Evolutionary conservation across 495 filamentous ascomycete species (phyloP).

Genomic region (Talaromyces nanjingensis): DNA sequence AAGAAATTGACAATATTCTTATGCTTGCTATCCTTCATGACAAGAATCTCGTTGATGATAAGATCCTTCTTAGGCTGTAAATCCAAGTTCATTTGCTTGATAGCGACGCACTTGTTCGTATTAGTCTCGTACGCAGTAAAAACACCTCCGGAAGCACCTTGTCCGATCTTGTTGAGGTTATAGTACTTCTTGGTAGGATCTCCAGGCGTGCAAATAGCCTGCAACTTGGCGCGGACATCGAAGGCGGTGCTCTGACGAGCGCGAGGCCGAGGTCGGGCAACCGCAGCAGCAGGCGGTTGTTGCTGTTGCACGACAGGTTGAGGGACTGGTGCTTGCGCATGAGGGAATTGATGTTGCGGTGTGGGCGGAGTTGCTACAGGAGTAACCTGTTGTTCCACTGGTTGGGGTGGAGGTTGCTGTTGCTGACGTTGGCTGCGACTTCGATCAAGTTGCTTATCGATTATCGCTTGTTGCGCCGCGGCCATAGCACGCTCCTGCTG

Average conservation of each 20-base stretch:
- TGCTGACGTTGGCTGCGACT: conserved; percentile 63
- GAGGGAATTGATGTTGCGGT: conserved; percentile 50
- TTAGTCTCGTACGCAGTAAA: conserved; percentile 84
- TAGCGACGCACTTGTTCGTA: conserved; percentile 83
- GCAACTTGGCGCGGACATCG: conserved; percentile 76
- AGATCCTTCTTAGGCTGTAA: conserved; percentile 98
- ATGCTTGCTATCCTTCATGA: conserved; percentile 98
- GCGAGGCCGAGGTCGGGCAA: conserved; percentile 67
- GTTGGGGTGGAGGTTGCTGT: conserved; percentile 26
- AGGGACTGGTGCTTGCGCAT: conserved; percentile 15
- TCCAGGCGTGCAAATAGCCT: conserved; percentile 80
- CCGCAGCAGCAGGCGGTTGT: conserved; percentile 36
- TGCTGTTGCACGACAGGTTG: conserved; percentile 11
- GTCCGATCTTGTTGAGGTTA: conserved; percentile 89
- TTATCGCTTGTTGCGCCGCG: conserved; percentile 62
- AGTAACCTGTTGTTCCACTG: conserved; percentile 20
- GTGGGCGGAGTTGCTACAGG: conserved; percentile 36
- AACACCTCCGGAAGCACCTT: conserved; percentile 94
- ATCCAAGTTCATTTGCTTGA: conserved; percentile 99
- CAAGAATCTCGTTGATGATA: conserved; percentile 97
- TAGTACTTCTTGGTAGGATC: conserved; percentile 85
- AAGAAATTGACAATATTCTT: conserved; percentile 99
- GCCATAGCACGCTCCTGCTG: conserved; percentile 77
- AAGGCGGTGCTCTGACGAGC: conserved; percentile 65
- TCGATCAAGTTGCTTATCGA: conserved; percentile 48